Evolutionary conservation across 306 rosid species (phyloP).

Genomic region (Lathyrus tuberosus): DNA sequence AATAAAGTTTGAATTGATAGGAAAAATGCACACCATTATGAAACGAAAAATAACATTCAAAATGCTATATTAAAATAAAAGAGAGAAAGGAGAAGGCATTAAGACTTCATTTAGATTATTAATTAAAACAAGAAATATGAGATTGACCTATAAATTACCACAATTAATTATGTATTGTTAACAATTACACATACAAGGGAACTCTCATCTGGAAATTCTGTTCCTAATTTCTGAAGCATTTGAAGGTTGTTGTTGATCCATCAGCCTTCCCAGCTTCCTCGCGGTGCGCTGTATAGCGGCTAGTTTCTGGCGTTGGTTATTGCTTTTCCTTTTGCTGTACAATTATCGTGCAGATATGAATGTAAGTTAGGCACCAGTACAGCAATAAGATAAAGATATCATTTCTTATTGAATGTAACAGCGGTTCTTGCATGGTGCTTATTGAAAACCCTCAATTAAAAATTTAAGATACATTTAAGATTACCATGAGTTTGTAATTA

Average conservation of each 20-base stretch:
- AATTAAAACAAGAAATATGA: constrained; percentile 9
- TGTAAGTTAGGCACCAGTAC: constrained; percentile 10
- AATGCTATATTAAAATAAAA: neutral
- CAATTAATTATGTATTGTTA: constrained; percentile 41
- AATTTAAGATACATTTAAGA: constrained; percentile 2
- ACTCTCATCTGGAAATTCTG: constrained; percentile 56
- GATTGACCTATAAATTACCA: constrained; percentile 41
- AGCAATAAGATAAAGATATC: constrained; percentile 17
- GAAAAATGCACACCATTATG: neutral
- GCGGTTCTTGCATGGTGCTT: neutral
- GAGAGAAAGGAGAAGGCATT: neutral
- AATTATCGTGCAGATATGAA: constrained; percentile 4
- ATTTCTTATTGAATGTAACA: constrained; percentile 15
- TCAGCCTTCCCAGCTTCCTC: constrained; percentile 66
- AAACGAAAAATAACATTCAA: constrained; percentile 22
- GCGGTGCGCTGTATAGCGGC: constrained; percentile 70
- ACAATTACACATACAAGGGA: constrained; percentile 37
- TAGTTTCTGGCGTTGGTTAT: constrained; percentile 59
- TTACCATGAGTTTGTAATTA: neutral
- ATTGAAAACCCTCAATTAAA: neutral
- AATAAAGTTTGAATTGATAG: neutral
- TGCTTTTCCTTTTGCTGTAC: constrained; percentile 51
- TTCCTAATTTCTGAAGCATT: constrained; percentile 53
- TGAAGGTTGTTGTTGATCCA: constrained; percentile 45
- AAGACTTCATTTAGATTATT: constrained; percentile 26